Conservation (phyloP, 192 early-diverging fungal species). For the Mortierella alpina region DNA sequence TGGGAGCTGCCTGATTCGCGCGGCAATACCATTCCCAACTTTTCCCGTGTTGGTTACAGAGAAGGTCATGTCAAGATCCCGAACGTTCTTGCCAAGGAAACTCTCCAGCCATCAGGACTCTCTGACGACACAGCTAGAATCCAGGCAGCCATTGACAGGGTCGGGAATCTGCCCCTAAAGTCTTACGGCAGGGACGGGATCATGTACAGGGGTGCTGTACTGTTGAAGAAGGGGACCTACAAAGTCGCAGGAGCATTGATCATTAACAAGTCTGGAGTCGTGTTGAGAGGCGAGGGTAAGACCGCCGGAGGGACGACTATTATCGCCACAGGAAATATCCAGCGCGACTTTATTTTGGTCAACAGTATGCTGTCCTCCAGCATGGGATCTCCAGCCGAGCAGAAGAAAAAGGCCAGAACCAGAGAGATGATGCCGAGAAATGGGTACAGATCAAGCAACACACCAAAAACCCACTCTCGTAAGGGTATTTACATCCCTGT, state of each 20-base stretch:
- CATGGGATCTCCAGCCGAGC: conserved; percentile 34
- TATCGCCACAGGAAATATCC: conserved; percentile 44
- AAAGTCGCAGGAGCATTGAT: conserved; percentile 41
- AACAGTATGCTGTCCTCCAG: conserved; percentile 41
- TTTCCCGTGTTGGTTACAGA: conserved; percentile 48
- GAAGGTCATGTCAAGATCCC: conserved; percentile 45
- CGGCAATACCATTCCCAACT: conserved; percentile 38
- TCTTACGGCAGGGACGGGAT: conserved; percentile 30
- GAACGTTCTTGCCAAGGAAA: conserved; percentile 30
- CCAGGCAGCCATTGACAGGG: conserved; percentile 34
- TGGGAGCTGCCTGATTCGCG: conserved; percentile 12
- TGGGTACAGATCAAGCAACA: background rate
- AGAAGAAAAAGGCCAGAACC: conserved; percentile 36
- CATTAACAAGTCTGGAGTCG: conserved; percentile 35
- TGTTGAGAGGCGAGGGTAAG: conserved; percentile 47
- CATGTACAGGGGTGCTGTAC: conserved; percentile 33
- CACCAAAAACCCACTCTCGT: conserved; percentile 29
- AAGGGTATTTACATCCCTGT: conserved; percentile 18
- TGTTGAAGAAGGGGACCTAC: conserved; percentile 40
- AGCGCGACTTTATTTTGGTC: conserved; percentile 46
- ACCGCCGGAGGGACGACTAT: conserved; percentile 30
- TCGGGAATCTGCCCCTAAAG: conserved; percentile 19
- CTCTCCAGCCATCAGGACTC: conserved; percentile 39
- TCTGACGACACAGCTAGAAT: conserved; percentile 38
- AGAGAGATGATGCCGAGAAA: conserved; percentile 45